phyloP scores from a whole-genome alignment of 352 stramenopile species.

The Phytophthora citricola region DNA sequence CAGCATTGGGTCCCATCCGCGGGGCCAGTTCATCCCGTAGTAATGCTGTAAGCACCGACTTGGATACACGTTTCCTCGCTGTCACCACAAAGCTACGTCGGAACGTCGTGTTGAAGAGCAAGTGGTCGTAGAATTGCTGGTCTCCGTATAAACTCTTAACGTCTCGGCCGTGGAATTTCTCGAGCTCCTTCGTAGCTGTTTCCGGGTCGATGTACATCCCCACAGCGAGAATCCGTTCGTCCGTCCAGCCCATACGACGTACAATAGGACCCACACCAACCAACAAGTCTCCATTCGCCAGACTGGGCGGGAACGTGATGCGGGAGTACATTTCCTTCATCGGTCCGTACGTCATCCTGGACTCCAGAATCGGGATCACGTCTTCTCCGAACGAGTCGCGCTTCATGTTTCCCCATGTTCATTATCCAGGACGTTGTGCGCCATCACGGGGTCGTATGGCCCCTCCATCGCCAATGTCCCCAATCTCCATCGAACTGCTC shows the following conservation, averaged over 20 bases:
- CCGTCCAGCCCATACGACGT: conserved; percentile 81
- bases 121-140: conserved; percentile 75
- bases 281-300: conserved; percentile 78
- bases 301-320: conserved; percentile 78
- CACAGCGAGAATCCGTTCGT: conserved; percentile 83
- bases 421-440: conserved; percentile 34
- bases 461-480: conserved; percentile 9
- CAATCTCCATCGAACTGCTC: conserved; percentile 20
- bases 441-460: conserved; percentile 25
- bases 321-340: conserved; percentile 82
- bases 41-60: conserved; percentile 70
- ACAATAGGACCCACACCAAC: conserved; percentile 79
- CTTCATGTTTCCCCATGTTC: conserved; percentile 30
- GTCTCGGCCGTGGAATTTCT: conserved; percentile 58
- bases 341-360: conserved; percentile 66
- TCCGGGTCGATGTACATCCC: conserved; percentile 83
- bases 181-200: conserved; percentile 56
- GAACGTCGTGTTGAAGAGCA: conserved; percentile 67
- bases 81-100: conserved; percentile 81
- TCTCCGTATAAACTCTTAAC: conserved; percentile 77
- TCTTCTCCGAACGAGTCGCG: conserved; percentile 47
- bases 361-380: conserved; percentile 66
- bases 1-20: conserved; percentile 62
- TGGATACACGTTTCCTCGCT: conserved; percentile 79
- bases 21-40: conserved; percentile 75